These are phyloP conservation scores for Acacia acuminata DNA, from an alignment of 306 rosid species.

Conservation along the genomic window DNA sequence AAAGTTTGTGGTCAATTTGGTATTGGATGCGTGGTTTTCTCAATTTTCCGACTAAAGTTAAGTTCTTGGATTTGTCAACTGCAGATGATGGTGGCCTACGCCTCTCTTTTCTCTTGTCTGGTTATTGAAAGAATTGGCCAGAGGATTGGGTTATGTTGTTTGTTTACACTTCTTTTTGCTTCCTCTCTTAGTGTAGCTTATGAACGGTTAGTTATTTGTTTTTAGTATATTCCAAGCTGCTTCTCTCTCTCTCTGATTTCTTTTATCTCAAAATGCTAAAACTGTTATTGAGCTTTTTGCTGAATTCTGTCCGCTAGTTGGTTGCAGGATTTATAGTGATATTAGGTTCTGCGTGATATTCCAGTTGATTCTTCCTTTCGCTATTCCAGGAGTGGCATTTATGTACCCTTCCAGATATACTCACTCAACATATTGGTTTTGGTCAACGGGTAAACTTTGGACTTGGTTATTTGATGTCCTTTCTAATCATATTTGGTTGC, in stretches of 20 bases:
- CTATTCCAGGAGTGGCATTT: slow-evolving; percentile 50
- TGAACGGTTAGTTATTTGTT: slow-evolving; percentile 47
- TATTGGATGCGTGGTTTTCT: not conserved
- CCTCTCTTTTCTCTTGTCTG: slow-evolving; percentile 63
- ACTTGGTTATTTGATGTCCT: slow-evolving; percentile 16
- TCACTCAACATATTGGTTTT: slow-evolving; percentile 67
- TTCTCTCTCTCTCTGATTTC: slow-evolving; percentile 15
- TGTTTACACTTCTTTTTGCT: slow-evolving; percentile 44
- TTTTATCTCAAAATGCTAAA: slow-evolving; percentile 15
- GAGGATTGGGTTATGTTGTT: slow-evolving; percentile 49
- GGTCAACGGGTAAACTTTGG: slow-evolving; percentile 48
- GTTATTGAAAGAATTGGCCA: slow-evolving; percentile 58
- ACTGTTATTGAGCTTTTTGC: slow-evolving; percentile 33
- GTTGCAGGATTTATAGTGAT: slow-evolving; percentile 60
- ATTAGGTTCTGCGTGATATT: slow-evolving; percentile 57
- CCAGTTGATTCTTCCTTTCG: slow-evolving; percentile 57
- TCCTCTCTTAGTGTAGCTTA: slow-evolving; percentile 46
- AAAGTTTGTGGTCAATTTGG: not conserved
- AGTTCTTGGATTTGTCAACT: slow-evolving; percentile 28
- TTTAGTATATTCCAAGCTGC: not conserved
- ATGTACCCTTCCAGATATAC: slow-evolving; percentile 55
- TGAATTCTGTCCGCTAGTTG: slow-evolving; percentile 44
- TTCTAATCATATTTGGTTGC: not conserved
- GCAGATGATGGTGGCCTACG: slow-evolving; percentile 68
- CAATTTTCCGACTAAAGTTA: not conserved